phyloP scores from a whole-genome alignment of 306 rosid species.

The Oemleria cerasiformis region DNA sequence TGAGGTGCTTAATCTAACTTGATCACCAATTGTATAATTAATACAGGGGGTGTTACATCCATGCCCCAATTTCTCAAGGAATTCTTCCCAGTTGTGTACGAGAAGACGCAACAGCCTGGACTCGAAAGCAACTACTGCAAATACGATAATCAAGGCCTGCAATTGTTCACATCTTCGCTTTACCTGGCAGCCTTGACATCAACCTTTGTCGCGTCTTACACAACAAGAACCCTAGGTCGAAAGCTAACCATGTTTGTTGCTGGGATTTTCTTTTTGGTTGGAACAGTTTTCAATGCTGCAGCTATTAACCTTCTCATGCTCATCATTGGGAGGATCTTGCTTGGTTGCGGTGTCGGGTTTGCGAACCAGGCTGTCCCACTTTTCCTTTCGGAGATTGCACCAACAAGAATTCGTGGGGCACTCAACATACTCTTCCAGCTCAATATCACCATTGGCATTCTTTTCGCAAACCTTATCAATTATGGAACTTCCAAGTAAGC shows the following conservation, averaged over 20 bases:
- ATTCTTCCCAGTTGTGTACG: conserved; percentile 52
- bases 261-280: conserved; percentile 51
- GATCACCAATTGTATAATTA: neutral
- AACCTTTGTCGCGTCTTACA: conserved; percentile 52
- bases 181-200: conserved; percentile 56
- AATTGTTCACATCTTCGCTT: conserved; percentile 65
- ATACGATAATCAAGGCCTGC: conserved; percentile 55
- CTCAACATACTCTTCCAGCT: conserved; percentile 66
- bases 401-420: conserved; percentile 71
- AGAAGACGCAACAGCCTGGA: conserved; percentile 24
- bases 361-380: conserved; percentile 75
- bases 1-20: conserved; percentile 4
- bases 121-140: conserved; percentile 60
- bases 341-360: conserved; percentile 75
- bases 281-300: conserved; percentile 49
- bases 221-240: conserved; percentile 49
- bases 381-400: conserved; percentile 70
- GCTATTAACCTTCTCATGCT: conserved; percentile 65
- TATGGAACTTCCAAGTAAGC: conserved; percentile 51
- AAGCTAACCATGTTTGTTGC: conserved; percentile 64
- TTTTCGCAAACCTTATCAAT: conserved; percentile 53
- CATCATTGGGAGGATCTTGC: conserved; percentile 55
- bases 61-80: conserved; percentile 49
- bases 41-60: conserved; percentile 60
- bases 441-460: conserved; percentile 60